These are phyloP conservation scores for Cucumis melo DNA, from an alignment of 306 rosid genomes.

Conservation along the genomic window DNA sequence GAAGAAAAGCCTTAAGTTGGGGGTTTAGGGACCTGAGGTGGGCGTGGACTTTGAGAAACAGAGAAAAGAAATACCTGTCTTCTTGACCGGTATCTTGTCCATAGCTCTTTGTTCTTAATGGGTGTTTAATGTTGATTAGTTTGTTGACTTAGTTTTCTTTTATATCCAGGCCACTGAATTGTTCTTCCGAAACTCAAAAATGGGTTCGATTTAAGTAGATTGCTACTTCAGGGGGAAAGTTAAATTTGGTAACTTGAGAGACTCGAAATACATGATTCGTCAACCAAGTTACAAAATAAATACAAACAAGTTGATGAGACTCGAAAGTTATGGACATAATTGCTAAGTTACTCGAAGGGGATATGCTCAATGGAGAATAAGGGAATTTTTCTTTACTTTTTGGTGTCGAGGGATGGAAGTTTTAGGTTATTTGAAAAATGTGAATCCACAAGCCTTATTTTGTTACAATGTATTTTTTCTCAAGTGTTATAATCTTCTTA, in stretches of 20 bases:
- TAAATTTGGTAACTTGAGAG: constrained; percentile 12
- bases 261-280: too few species aligned
- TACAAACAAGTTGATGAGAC: too few species aligned
- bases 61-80: neutral
- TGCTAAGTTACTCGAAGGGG: too few species aligned
- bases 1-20: too few species aligned
- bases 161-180: neutral
- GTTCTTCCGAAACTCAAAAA: neutral
- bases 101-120: neutral
- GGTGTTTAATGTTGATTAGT: neutral
- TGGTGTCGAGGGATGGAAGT: neutral
- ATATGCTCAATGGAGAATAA: too few species aligned
- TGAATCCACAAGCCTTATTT: neutral
- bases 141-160: neutral
- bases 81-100: neutral
- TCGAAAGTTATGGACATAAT: too few species aligned
- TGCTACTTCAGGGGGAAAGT: neutral
- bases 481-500: neutral
- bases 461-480: neutral
- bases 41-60: neutral
- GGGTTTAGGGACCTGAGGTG: neutral
- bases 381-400: too few species aligned
- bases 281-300: too few species aligned
- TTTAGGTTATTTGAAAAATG: neutral
- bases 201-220: neutral